phyloP scores from a whole-genome alignment of 2,329 filamentous ascomycete species.

The Xylariaceae sp. region DNA sequence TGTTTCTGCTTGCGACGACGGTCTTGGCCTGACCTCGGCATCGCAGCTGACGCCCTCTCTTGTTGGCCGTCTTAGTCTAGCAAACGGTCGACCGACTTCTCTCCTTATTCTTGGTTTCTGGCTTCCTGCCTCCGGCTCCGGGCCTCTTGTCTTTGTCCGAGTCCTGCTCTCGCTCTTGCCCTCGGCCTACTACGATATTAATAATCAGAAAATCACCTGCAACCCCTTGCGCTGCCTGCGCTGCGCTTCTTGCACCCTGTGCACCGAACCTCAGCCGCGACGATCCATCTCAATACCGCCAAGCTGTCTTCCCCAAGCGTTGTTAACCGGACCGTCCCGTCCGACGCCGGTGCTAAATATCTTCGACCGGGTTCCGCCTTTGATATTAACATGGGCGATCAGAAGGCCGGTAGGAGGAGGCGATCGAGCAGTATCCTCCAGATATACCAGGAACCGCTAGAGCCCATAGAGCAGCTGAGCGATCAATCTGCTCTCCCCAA shows the following conservation, averaged over 20 bases:
- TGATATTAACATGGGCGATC: slow-evolving; percentile 53
- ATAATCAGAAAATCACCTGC: slow-evolving; percentile 1
- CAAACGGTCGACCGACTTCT: neutral
- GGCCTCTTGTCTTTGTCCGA: slow-evolving; percentile 1
- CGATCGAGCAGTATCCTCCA: slow-evolving; percentile 88
- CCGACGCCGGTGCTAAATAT: slow-evolving; percentile 73
- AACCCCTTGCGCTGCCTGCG: neutral
- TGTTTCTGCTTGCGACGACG: neutral
- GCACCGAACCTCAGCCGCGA: slow-evolving; percentile 21
- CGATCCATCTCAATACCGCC: slow-evolving; percentile 63
- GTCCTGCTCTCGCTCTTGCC: neutral
- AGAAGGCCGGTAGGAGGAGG: slow-evolving; percentile 71
- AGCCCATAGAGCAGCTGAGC: slow-evolving; percentile 95
- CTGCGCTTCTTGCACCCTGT: slow-evolving; percentile 12
- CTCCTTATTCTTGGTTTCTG: neutral
- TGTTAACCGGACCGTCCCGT: slow-evolving; percentile 83
- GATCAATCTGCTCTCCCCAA: slow-evolving; percentile 94
- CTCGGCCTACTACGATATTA: neutral
- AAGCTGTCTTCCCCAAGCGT: slow-evolving; percentile 91
- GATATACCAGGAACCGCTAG: slow-evolving; percentile 93
- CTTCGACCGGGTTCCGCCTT: slow-evolving; percentile 56
- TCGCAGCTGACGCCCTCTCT: neutral
- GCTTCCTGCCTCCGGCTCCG: neutral
- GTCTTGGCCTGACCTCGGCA: slow-evolving; percentile 1
- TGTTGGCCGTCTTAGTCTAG: neutral